Base-by-base conservation (phyloP, 257 asterid genomes). In the Leptodermis oblonga region DNA sequence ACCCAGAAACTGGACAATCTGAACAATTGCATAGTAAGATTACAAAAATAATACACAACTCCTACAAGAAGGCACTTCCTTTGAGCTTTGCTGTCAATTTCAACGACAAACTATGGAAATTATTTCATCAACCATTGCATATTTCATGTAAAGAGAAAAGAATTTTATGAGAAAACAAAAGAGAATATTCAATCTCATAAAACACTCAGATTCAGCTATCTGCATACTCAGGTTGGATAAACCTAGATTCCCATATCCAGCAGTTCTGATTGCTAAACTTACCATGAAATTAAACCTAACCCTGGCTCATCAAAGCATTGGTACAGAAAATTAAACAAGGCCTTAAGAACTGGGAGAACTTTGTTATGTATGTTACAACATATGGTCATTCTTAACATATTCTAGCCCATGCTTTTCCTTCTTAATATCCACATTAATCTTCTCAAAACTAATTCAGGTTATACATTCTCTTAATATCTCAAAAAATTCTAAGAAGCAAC, bases 81-180 rank as follows among this genome's bases (percentile, higher is more conserved):
- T 18, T 30, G 14, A 59, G 31, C 22, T 69, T 42, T 55, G 13
- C 26, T 22, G 67, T 30, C 58, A 59, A 70, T 28, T 56, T 70
- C 13, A 62, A 33, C 8, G 43, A 4, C 13, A 46, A 46, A 34
- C 22, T 18, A 14, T 46, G 20, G 59, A 33, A 39, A 64, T 14
- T 12, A 41, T 31, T 26, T 42, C 39, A 64, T 15, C 22, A 17
- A 5, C 18, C 53, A 65, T 25, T 22, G 15, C 36, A 8, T 64
- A 26, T 43, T n/a, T n/a, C n/a, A n/a, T 15, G 22, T 33, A 45
- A 65, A 7, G 28, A 15, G 0, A 14, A 65, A 17, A 45, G 69
- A 31, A 67, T 28, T n/a, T n/a, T n/a, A n/a, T n/a, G n/a, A n/a
- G n/a, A n/a, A n/a, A n/a, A n/a, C n/a, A 2, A 48, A 34, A 34